Conservation (phyloP, 768 basidiomycete species). For the Mycena polygramma region DNA sequence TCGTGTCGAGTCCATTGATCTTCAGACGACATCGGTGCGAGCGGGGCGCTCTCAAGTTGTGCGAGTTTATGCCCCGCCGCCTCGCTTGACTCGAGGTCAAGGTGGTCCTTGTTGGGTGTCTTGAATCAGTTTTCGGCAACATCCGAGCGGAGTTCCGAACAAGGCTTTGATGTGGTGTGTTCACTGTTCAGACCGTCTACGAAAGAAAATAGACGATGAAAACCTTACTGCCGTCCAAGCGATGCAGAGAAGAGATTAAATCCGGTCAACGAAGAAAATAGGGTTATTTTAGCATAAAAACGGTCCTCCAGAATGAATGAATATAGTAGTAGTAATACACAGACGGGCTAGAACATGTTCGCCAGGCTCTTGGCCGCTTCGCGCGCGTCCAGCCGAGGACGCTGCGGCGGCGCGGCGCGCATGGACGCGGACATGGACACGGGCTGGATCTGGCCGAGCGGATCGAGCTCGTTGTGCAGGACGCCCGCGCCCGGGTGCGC, state of each 20-base stretch:
- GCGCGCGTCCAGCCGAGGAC: constrained; percentile 84
- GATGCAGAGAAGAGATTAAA: constrained; percentile 22
- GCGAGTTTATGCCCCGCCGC: too few species aligned
- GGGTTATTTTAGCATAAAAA: constrained; percentile 27
- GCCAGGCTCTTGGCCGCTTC: constrained; percentile 92
- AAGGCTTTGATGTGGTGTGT: too few species aligned
- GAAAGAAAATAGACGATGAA: constrained; percentile 9
- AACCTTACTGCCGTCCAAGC: neutral
- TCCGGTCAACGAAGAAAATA: constrained; percentile 8
- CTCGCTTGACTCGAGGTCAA: too few species aligned
- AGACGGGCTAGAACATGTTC: constrained; percentile 76
- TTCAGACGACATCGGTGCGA: too few species aligned
- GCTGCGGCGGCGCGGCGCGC: constrained; percentile 71
- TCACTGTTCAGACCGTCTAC: too few species aligned
- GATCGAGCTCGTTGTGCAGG: constrained; percentile 62
- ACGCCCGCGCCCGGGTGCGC: constrained; percentile 40
- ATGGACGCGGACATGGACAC: constrained; percentile 80
- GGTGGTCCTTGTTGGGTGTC: too few species aligned
- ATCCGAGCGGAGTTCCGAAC: too few species aligned
- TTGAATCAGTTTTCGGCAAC: too few species aligned
- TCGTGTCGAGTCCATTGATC: too few species aligned
- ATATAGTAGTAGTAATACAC: constrained; percentile 6
- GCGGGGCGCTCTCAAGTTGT: too few species aligned
- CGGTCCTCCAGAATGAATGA: neutral
- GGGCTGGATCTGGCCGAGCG: constrained; percentile 72